Evolutionary conservation across 2,329 filamentous ascomycete species (phyloP).

Genomic region (Hirsutella rhossiliensis): DNA sequence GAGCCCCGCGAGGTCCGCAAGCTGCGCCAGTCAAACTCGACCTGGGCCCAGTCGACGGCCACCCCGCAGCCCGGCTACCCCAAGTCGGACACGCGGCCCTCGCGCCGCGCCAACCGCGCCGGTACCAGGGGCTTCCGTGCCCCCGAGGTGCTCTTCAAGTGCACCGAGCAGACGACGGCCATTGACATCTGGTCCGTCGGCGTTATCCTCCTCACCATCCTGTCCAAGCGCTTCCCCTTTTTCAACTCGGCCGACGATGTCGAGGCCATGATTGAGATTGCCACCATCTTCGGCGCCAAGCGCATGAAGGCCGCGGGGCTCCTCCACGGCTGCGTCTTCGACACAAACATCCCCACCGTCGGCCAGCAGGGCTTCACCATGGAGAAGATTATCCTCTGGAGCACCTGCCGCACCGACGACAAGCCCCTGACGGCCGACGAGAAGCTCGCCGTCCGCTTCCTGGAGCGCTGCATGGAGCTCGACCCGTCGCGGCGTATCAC

Average conservation of each 20-base stretch:
- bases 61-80: conserved; percentile 59
- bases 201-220: conserved; percentile 90
- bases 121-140: conserved; percentile 93
- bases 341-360: conserved; percentile 86
- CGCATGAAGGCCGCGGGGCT: conserved; percentile 75
- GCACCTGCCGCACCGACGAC: conserved; percentile 60
- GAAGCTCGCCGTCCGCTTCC: conserved; percentile 59
- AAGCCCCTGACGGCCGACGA: conserved; percentile 52
- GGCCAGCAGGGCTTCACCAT: conserved; percentile 74
- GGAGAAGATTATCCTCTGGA: conserved; percentile 93
- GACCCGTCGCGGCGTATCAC: conserved; percentile 65
- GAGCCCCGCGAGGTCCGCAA: conserved; percentile 52
- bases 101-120: conserved; percentile 82
- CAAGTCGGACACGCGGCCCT: conserved; percentile 78
- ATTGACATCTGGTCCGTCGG: conserved; percentile 97
- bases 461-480: conserved; percentile 61
- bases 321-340: conserved; percentile 82
- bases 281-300: conserved; percentile 79
- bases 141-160: conserved; percentile 94
- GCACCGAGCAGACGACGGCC: conserved; percentile 83
- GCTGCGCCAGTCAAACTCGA: conserved; percentile 43
- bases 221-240: conserved; percentile 89
- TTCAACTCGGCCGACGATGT: conserved; percentile 99
- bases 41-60: conserved; percentile 36
- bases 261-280: conserved; percentile 94